A percentile compares a stretch with the other conserved stretches of the same genome.
Evolutionary conservation across 257 asterid species (phyloP).

Genomic region (Solanum corneliomulleri): DNA sequence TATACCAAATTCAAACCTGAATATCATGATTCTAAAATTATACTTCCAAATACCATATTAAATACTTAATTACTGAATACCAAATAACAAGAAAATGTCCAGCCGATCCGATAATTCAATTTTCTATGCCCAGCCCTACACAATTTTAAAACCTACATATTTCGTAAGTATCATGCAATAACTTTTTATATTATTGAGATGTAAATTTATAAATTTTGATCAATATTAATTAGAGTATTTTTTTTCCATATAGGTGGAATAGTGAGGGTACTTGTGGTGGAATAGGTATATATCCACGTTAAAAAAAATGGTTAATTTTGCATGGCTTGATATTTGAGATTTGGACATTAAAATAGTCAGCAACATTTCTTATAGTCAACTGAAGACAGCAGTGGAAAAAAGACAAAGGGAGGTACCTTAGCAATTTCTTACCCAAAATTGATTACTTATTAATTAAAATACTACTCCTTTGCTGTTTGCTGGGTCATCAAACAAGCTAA

Average conservation of each 20-base stretch:
- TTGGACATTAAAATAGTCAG: background rate
- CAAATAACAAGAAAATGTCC: too few relatives aligned
- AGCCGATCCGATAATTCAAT: too few relatives aligned
- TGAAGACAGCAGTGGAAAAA: background rate
- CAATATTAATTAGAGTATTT: background rate
- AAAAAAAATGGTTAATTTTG: background rate
- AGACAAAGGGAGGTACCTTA: background rate
- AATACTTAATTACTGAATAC: too few relatives aligned
- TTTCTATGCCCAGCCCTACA: too few relatives aligned
- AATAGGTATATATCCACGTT: background rate
- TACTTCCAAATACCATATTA: too few relatives aligned
- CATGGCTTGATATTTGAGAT: background rate
- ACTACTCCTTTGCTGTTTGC: background rate
- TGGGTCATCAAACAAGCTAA: background rate
- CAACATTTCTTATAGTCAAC: background rate
- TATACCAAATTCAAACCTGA: too few relatives aligned
- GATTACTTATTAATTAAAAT: background rate
- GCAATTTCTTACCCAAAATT: background rate
- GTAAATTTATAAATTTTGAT: background rate
- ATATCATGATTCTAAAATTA: too few relatives aligned
- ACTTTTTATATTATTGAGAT: background rate
- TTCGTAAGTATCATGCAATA: background rate
- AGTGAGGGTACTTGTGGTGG: background rate
- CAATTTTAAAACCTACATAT: background rate
- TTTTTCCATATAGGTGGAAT: background rate